Evolutionary conservation across 2,329 filamentous ascomycete genomes (phyloP).

Genomic region (Alternaria sp.): DNA sequence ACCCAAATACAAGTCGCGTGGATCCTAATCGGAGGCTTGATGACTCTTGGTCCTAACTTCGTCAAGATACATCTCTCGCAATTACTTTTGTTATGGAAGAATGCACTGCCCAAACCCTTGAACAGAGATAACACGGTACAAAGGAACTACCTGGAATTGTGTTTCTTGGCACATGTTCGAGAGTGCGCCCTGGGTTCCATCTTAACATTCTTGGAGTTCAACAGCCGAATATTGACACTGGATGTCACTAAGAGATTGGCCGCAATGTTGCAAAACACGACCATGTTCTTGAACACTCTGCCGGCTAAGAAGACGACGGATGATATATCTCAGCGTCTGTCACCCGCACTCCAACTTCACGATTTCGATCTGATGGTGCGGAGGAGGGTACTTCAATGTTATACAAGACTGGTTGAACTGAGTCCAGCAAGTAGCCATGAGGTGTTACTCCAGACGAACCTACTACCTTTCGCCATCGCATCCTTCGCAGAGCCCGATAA

Average conservation of each 20-base stretch:
- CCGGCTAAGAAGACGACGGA: conserved; percentile 85
- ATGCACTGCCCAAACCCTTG: conserved; percentile 92
- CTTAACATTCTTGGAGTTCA: conserved; percentile 90
- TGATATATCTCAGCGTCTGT: conserved; percentile 83
- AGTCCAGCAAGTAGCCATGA: conserved; percentile 87
- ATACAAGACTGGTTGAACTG: conserved; percentile 86
- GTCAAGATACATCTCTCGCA: conserved; percentile 98
- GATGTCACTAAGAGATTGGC: conserved; percentile 94
- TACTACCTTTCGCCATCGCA: conserved; percentile 86
- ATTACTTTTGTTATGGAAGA: conserved; percentile 93
- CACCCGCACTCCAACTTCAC: conserved; percentile 84
- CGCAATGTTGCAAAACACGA: conserved; percentile 93
- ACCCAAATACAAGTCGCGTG: conserved; percentile 98
- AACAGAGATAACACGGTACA: conserved; percentile 88
- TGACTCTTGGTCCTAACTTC: conserved; percentile 96
- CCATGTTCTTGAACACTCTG: conserved; percentile 84
- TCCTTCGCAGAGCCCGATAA: conserved; percentile 93
- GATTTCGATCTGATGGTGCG: conserved; percentile 95
- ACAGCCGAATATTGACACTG: conserved; percentile 86
- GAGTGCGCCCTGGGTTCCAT: conserved; percentile 94
- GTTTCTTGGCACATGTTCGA: conserved; percentile 90
- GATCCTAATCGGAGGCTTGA: conserved; percentile 94
- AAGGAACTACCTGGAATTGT: conserved; percentile 84
- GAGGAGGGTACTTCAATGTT: conserved; percentile 91
- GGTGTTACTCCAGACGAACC: conserved; percentile 85